phyloP scores from a whole-genome alignment of 257 asterid species.

The Schizonepeta tenuifolia region DNA sequence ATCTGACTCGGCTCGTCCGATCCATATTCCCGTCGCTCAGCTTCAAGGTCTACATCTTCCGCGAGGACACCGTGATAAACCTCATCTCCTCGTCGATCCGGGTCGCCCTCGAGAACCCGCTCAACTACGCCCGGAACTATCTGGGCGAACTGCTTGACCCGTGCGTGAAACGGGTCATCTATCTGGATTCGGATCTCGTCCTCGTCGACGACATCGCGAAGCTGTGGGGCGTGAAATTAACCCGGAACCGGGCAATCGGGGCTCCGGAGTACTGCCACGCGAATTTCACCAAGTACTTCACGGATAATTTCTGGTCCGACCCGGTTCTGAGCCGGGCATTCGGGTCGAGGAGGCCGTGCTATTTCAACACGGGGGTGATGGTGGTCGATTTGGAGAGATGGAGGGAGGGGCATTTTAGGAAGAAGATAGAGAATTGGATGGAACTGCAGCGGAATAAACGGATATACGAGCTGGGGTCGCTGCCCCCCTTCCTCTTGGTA shows the following conservation, averaged over 20 bases:
- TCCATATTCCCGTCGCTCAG: slow-evolving; percentile 72
- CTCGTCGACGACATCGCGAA: slow-evolving; percentile 67
- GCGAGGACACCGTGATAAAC: slow-evolving; percentile 68
- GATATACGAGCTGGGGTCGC: slow-evolving; percentile 48
- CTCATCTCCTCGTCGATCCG: slow-evolving; percentile 73
- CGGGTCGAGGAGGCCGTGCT: slow-evolving; percentile 63
- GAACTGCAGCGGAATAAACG: slow-evolving; percentile 65
- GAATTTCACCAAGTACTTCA: slow-evolving; percentile 71
- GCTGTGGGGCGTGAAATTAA: slow-evolving; percentile 53
- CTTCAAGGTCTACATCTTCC: slow-evolving; percentile 69
- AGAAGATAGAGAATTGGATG: slow-evolving; percentile 78
- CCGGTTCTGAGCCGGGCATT: slow-evolving; percentile 51
- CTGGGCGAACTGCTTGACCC: slow-evolving; percentile 71
- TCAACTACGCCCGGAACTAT: slow-evolving; percentile 84
- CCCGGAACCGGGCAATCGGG: slow-evolving; percentile 45
- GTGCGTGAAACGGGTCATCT: slow-evolving; percentile 70
- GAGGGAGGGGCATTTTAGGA: slow-evolving; percentile 68
- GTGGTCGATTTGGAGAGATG: slow-evolving; percentile 70
- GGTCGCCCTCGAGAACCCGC: slow-evolving; percentile 70
- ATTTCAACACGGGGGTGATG: slow-evolving; percentile 87
- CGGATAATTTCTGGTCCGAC: slow-evolving; percentile 73
- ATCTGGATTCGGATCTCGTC: slow-evolving; percentile 71
- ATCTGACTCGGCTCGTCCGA: slow-evolving; percentile 56
- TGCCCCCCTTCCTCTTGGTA: slow-evolving; percentile 45
- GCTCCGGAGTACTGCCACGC: slow-evolving; percentile 94